Evolutionary conservation across 805 yeast species (phyloP).

Genomic region (Kodamaea leandrae): DNA sequence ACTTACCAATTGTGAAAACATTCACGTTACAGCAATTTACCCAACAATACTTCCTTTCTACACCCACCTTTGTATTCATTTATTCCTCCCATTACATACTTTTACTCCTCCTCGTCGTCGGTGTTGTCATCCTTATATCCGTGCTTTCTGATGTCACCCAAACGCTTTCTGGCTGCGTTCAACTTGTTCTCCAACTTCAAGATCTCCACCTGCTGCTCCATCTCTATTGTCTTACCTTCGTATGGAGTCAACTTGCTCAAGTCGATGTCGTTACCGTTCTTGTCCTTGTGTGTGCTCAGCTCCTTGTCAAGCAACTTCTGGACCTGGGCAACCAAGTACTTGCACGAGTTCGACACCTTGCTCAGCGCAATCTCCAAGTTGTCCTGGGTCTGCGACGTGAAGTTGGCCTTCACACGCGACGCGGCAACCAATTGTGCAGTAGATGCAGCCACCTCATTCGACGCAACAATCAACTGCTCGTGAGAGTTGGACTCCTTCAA

Average conservation of each 20-base stretch:
- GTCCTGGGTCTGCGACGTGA: conserved; percentile 74
- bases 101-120: conserved; percentile 46
- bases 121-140: conserved; percentile 64
- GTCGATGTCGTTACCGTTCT: conserved; percentile 47
- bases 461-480: conserved; percentile 85
- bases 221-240: conserved; percentile 80
- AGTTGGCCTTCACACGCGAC: conserved; percentile 78
- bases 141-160: conserved; percentile 80
- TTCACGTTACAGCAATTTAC: not conserved
- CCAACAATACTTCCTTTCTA: not conserved
- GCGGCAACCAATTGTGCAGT: conserved; percentile 93
- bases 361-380: conserved; percentile 66
- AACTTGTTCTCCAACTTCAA: conserved; percentile 76
- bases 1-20: not conserved
- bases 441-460: conserved; percentile 88
- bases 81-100: conserved; percentile 1
- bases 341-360: conserved; percentile 73
- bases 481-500: conserved; percentile 60
- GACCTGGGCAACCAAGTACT: conserved; percentile 66
- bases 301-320: conserved; percentile 52
- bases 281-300: conserved; percentile 16
- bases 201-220: conserved; percentile 93
- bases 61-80: not conserved
- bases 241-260: conserved; percentile 66
- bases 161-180: conserved; percentile 67